Conservation (phyloP, 2,329 filamentous ascomycete genomes). For the Fusarium decemcellulare region DNA sequence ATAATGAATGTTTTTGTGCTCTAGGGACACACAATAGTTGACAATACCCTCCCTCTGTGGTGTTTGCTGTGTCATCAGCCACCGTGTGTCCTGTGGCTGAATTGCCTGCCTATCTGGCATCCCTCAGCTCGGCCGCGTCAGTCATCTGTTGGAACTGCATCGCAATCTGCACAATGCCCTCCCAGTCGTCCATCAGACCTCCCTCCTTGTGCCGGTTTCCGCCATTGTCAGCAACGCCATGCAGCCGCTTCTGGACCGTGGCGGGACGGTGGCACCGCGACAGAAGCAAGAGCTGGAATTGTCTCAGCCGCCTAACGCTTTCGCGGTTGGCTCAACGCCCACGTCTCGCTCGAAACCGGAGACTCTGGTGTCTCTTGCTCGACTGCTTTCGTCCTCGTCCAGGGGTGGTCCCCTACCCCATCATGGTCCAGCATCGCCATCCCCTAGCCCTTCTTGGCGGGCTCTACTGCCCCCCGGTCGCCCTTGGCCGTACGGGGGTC, state of each 20-base stretch:
- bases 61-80: no score
- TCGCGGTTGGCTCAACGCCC: conserved; percentile 11
- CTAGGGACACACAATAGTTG: no score
- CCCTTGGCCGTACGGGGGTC: conserved; percentile 32
- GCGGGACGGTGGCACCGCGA: conserved; percentile 12
- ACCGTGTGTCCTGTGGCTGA: no score
- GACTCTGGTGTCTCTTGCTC: background rate
- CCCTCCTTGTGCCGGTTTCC: background rate
- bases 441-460: conserved; percentile 38
- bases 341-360: conserved; percentile 33
- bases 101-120: no score
- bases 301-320: conserved; percentile 35
- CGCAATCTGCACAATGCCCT: conserved; percentile 1
- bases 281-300: conserved; percentile 7
- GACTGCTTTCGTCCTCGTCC: background rate
- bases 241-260: conserved; percentile 34
- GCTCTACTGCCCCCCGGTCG: conserved; percentile 4
- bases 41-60: no score
- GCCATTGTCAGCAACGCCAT: conserved; percentile 10
- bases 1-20: no score
- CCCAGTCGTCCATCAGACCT: no score
- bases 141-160: background rate
- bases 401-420: background rate
- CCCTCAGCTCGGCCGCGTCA: no score
- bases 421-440: conserved; percentile 21